Percentiles rank a stretch among this genome's conserved stretches.
Conservation (phyloP, 2,329 filamentous ascomycete genomes). For the Paramyrothecium roridum region DNA sequence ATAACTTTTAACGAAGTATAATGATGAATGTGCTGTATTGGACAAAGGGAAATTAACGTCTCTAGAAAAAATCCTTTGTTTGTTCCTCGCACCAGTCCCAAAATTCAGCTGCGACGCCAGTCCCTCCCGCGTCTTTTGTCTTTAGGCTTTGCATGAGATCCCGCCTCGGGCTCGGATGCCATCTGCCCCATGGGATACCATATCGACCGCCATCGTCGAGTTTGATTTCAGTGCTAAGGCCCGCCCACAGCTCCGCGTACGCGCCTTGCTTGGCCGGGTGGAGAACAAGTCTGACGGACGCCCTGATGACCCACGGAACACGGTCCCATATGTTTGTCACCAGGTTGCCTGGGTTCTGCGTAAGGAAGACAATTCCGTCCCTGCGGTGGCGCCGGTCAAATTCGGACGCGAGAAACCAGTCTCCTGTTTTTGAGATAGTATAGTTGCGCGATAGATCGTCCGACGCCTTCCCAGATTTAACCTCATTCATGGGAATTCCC, state of each 20-base stretch:
- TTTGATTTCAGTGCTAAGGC: constrained; percentile 33
- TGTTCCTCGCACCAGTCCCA: constrained; percentile 32
- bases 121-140: constrained; percentile 25
- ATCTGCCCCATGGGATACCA: constrained; percentile 17
- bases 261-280: constrained; percentile 28
- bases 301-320: constrained; percentile 5
- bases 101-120: constrained; percentile 22
- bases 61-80: constrained; percentile 12
- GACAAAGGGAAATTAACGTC: too few species aligned
- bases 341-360: constrained; percentile 29
- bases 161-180: constrained; percentile 17
- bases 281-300: constrained; percentile 8
- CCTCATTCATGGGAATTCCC: constrained; percentile 1
- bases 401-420: constrained; percentile 16
- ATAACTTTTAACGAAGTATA: too few species aligned
- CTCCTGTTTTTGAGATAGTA: constrained; percentile 13
- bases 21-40: too few species aligned
- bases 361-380: constrained; percentile 15
- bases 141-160: constrained; percentile 20
- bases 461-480: neutral
- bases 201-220: constrained; percentile 20
- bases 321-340: constrained; percentile 21
- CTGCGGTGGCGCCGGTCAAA: constrained; percentile 14
- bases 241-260: constrained; percentile 40
- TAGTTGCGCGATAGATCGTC: constrained; percentile 11